Conservation (phyloP, 805 yeast genomes). For the Candida anglica region DNA sequence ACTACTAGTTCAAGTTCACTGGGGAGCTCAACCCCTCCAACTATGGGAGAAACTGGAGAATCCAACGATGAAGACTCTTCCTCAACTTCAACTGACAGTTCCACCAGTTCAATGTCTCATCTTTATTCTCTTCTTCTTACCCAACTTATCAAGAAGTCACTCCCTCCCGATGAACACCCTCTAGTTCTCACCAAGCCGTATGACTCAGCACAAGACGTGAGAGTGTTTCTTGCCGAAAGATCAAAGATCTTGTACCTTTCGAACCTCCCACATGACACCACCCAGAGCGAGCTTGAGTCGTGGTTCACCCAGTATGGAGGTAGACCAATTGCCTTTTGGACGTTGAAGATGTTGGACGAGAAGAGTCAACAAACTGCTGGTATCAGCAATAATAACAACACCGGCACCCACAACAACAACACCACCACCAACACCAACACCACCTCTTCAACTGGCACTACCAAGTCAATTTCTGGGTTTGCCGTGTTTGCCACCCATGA, state of each 20-base stretch:
- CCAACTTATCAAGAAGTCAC: constrained; percentile 43
- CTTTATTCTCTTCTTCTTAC: constrained; percentile 42
- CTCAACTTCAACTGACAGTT: constrained; percentile 3
- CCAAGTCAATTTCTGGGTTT: constrained; percentile 60
- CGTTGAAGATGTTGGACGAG: constrained; percentile 55
- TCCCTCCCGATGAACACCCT: constrained; percentile 48
- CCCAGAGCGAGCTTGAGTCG: constrained; percentile 83
- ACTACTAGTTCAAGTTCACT: constrained; percentile 1
- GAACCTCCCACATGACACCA: constrained; percentile 81
- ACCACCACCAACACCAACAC: constrained; percentile 2
- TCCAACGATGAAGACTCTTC: background rate
- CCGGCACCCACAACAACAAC: constrained; percentile 8
- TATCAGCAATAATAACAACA: constrained; percentile 3
- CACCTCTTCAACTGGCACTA: constrained; percentile 42
- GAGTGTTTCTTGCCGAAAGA: constrained; percentile 62
- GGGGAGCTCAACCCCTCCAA: background rate
- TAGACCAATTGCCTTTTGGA: constrained; percentile 87
- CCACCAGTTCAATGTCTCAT: constrained; percentile 25
- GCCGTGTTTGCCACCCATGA: constrained; percentile 82
- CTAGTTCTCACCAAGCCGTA: constrained; percentile 67
- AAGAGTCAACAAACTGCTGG: constrained; percentile 3
- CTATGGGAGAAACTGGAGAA: background rate
- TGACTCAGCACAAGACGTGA: constrained; percentile 71
- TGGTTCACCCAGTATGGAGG: constrained; percentile 91
- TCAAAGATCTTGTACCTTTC: constrained; percentile 76